These are phyloP conservation scores for Neoboletus magnificus DNA, from an alignment of 768 basidiomycete genomes.

Conservation along the genomic window DNA sequence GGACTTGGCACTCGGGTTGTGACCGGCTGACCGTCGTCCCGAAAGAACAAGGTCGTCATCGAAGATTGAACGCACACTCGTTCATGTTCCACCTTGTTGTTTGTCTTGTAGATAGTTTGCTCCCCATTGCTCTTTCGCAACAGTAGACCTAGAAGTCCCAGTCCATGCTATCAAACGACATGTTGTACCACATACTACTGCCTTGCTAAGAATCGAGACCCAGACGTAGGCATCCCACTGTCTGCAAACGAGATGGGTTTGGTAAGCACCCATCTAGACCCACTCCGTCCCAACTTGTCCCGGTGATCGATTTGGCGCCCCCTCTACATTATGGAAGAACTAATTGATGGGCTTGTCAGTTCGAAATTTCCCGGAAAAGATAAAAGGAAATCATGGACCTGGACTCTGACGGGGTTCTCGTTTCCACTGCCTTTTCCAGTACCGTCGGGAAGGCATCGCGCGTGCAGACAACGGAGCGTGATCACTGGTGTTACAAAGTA, in stretches of 20 bases:
- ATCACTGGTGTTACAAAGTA: not conserved
- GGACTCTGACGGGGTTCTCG: not conserved
- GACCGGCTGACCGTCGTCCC: not conserved
- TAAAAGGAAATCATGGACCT: not conserved
- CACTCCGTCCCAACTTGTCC: not conserved
- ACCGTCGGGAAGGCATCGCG: not conserved
- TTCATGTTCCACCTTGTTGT: not conserved
- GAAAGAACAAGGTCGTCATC: constrained; percentile 22
- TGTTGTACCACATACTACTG: not conserved
- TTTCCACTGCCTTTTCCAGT: not conserved
- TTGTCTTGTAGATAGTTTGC: not conserved
- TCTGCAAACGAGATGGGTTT: not conserved
- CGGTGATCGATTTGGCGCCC: not conserved
- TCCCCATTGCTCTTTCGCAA: not conserved
- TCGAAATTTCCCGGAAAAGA: not conserved
- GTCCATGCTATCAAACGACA: not conserved
- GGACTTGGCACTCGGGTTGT: not conserved
- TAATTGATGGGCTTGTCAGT: not conserved
- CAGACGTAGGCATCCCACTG: not conserved
- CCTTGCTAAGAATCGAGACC: not conserved
- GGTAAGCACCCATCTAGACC: not conserved
- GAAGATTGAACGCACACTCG: constrained; percentile 4
- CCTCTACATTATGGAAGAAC: not conserved
- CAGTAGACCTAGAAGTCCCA: not conserved
- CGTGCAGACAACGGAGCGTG: not conserved